These are phyloP conservation scores for Scheffersomyces amazonensis DNA, from an alignment of 805 yeast species.

Conservation along the genomic window DNA sequence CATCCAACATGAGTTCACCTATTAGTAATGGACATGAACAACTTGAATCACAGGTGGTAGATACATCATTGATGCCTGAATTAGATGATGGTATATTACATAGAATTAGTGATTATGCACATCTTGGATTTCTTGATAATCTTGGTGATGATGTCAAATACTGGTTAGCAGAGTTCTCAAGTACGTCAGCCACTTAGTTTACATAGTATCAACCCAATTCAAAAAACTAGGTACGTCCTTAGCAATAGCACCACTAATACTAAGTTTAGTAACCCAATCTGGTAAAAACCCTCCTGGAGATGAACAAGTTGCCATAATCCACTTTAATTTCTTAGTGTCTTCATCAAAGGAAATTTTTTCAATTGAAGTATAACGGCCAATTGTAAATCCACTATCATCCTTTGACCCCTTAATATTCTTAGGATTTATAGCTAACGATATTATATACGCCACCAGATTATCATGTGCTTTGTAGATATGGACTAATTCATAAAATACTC, in stretches of 20 bases:
- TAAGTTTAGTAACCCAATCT: conserved; percentile 27
- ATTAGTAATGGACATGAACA: conserved; percentile 1
- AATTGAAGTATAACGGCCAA: conserved; percentile 34
- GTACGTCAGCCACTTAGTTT: not conserved
- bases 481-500: conserved; percentile 36
- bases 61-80: not conserved
- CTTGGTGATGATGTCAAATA: conserved; percentile 40
- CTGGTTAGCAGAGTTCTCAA: conserved; percentile 27
- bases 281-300: conserved; percentile 40
- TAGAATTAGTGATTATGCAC: conserved; percentile 26
- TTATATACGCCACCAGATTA: conserved; percentile 20
- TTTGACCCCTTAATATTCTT: conserved; percentile 9
- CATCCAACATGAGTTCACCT: conserved; percentile 4
- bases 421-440: conserved; percentile 33
- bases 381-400: conserved; percentile 15
- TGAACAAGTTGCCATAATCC: conserved; percentile 41
- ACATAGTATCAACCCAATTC: conserved; percentile 10
- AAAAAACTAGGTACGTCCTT: conserved; percentile 40
- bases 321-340: conserved; percentile 16
- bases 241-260: conserved; percentile 31
- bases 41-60: not conserved
- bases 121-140: conserved; percentile 37
- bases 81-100: conserved; percentile 8
- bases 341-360: conserved; percentile 25
- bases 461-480: conserved; percentile 19